A percentile compares a stretch with the other conserved stretches of the same genome.
phyloP scores from a whole-genome alignment of 1,139 yeast genomes.

The Pichia sp. region DNA sequence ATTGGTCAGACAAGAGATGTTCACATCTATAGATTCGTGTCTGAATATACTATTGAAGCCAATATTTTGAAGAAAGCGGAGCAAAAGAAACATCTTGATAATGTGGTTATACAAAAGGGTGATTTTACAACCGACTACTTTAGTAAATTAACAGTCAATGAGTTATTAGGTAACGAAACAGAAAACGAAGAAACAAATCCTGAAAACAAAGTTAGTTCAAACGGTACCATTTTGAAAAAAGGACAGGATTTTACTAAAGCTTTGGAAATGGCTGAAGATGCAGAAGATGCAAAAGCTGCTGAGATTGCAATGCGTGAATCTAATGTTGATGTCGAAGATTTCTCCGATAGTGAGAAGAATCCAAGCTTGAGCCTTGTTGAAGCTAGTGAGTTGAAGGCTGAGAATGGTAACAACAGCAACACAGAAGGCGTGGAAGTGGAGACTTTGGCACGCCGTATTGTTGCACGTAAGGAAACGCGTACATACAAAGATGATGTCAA shows the following conservation, averaged over 20 bases:
- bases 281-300: slow-evolving; percentile 92
- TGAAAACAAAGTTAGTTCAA: slow-evolving; percentile 23
- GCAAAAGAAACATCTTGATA: slow-evolving; percentile 91
- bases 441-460: slow-evolving; percentile 23
- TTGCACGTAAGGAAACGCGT: slow-evolving; percentile 18
- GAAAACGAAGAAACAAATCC: slow-evolving; percentile 32
- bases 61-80: slow-evolving; percentile 92
- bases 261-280: slow-evolving; percentile 93
- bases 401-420: background rate
- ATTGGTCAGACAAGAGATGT: slow-evolving; percentile 98
- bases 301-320: slow-evolving; percentile 82
- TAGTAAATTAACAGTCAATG: slow-evolving; percentile 83
- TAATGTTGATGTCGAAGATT: slow-evolving; percentile 82
- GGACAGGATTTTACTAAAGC: slow-evolving; percentile 58
- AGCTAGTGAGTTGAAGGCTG: background rate
- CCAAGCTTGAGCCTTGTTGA: background rate
- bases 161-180: slow-evolving; percentile 52
- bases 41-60: slow-evolving; percentile 94
- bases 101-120: slow-evolving; percentile 96
- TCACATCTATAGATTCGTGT: slow-evolving; percentile 91
- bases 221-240: slow-evolving; percentile 30
- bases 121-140: slow-evolving; percentile 97
- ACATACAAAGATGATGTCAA: background rate
- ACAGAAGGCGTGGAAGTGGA: slow-evolving; percentile 21
- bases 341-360: slow-evolving; percentile 42